Conservation (phyloP, 768 basidiomycete species). For the Macrolepiota dolichaula region DNA sequence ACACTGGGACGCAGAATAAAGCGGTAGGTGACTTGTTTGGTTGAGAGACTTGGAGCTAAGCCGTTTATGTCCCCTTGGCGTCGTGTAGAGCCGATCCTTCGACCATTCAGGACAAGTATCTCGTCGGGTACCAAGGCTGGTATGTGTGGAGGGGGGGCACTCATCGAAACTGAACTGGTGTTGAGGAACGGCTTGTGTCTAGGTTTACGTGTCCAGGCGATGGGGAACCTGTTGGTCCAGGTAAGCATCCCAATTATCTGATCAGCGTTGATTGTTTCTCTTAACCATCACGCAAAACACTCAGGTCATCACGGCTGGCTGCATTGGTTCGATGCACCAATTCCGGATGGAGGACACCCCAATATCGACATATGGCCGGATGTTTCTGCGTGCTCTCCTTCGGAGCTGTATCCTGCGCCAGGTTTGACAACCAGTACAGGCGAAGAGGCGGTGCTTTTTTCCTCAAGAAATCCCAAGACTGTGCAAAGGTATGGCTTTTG, state of each 20-base stretch:
- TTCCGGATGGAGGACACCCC: constrained; percentile 65
- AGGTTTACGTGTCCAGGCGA: constrained; percentile 77
- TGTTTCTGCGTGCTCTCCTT: constrained; percentile 61
- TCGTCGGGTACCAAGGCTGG: constrained; percentile 90
- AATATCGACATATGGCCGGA: constrained; percentile 84
- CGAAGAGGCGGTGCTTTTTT: constrained; percentile 69
- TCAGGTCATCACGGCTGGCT: constrained; percentile 81
- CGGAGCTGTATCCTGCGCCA: constrained; percentile 68
- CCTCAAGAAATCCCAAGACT: constrained; percentile 71
- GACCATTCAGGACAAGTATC: constrained; percentile 80
- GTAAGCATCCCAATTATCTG: constrained; percentile 23
- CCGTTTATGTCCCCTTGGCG: neutral
- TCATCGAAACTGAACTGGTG: neutral
- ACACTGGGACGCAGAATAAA: constrained; percentile 34
- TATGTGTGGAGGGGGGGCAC: constrained; percentile 32
- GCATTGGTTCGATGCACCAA: constrained; percentile 75
- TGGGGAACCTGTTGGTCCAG: constrained; percentile 63
- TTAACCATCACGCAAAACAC: neutral
- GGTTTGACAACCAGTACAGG: constrained; percentile 58
- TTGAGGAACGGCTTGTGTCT: neutral
- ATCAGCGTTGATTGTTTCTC: neutral
- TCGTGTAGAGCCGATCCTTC: constrained; percentile 55
- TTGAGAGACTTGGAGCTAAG: too few species aligned
- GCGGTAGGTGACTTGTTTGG: constrained; percentile 26
- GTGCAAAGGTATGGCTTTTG: constrained; percentile 46